These are phyloP conservation scores for Colletotrichum sp. DNA, from an alignment of 2,329 filamentous ascomycete species.

Conservation along the genomic window DNA sequence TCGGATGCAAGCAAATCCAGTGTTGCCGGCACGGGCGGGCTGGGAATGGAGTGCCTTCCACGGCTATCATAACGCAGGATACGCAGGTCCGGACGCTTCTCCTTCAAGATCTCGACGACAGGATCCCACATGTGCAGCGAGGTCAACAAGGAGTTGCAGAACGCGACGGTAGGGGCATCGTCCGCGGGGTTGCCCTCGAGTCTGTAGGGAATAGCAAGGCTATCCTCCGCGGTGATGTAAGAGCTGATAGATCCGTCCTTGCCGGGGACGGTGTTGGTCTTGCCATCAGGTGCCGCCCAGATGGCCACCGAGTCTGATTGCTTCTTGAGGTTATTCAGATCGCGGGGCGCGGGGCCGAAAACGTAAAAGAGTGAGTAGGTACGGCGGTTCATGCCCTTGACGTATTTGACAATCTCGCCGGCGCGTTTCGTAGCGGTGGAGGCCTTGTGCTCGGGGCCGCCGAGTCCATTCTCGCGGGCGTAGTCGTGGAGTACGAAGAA, in stretches of 20 bases:
- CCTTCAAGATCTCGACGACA: conserved; percentile 67
- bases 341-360: conserved; percentile 76
- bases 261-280: conserved; percentile 55
- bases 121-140: conserved; percentile 82
- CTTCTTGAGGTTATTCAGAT: conserved; percentile 62
- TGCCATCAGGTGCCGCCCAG: conserved; percentile 62
- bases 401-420: conserved; percentile 63
- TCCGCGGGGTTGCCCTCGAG: conserved; percentile 75
- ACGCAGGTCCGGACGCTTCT: conserved; percentile 67
- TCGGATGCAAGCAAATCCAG: conserved; percentile 73
- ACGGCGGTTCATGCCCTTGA: conserved; percentile 61
- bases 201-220: conserved; percentile 72
- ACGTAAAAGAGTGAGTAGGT: conserved; percentile 78
- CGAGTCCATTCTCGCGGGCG: conserved; percentile 68
- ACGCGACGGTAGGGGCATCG: conserved; percentile 73
- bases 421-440: conserved; percentile 68
- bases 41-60: conserved; percentile 62
- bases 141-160: conserved; percentile 82
- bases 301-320: conserved; percentile 48
- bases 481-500: conserved; percentile 77
- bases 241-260: conserved; percentile 65
- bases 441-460: conserved; percentile 66
- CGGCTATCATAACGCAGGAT: conserved; percentile 80
- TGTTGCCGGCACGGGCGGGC: conserved; percentile 54
- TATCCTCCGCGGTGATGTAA: conserved; percentile 71